A percentile compares a stretch with the other conserved stretches of the same genome.
These are phyloP conservation scores for Forsythia viridissima DNA, from an alignment of 257 asterid genomes.

Conservation along the genomic window DNA sequence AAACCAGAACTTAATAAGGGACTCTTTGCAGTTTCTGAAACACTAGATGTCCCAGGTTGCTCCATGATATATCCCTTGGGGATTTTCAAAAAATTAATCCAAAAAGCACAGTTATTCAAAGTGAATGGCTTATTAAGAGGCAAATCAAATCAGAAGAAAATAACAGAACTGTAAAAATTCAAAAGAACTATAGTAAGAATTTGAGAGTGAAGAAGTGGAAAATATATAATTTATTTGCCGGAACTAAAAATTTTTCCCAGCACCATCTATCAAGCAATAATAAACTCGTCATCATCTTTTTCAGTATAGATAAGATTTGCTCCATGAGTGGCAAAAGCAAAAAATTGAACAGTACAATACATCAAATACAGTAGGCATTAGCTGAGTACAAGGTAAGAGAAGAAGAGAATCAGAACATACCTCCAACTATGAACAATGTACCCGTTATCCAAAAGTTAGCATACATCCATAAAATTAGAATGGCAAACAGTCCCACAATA, in stretches of 20 bases:
- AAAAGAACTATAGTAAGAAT: conserved; percentile 9
- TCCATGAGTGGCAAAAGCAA: background rate
- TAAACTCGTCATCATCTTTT: background rate
- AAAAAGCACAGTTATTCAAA: conserved; percentile 8
- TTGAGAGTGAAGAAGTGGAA: conserved; percentile 13
- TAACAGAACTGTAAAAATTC: background rate
- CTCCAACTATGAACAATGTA: conserved; percentile 91
- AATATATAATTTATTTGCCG: conserved; percentile 9
- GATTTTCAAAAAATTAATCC: background rate
- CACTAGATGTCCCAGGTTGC: background rate
- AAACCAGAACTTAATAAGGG: background rate
- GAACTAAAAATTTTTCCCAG: background rate
- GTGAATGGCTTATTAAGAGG: conserved; percentile 5
- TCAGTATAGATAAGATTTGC: background rate
- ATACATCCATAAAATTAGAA: conserved; percentile 92
- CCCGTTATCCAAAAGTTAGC: conserved; percentile 99
- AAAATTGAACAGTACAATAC: conserved; percentile 4
- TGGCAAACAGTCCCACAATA: conserved; percentile 90
- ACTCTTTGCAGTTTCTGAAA: background rate
- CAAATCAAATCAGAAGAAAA: conserved; percentile 11
- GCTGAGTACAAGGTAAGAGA: background rate
- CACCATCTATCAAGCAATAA: background rate
- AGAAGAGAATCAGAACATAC: conserved; percentile 49
- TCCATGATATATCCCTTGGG: background rate
- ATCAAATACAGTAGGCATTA: background rate